Conservation (phyloP, 345 rosid species). For the Eucalyptus polyanthemos region DNA sequence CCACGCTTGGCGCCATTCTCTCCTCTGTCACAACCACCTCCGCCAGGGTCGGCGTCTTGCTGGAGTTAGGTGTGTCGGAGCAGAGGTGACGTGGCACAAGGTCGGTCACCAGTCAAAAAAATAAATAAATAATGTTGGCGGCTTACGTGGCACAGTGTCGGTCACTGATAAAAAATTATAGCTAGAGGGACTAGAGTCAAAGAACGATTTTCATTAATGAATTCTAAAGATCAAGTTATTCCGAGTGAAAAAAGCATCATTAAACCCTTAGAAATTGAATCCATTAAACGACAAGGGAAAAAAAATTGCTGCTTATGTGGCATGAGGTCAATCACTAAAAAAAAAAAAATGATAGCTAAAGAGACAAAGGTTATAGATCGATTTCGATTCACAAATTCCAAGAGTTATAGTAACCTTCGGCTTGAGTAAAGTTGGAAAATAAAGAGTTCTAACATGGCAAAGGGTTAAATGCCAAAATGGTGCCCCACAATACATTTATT, state of each 20-base stretch:
- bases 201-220: neutral
- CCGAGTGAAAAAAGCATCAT: neutral
- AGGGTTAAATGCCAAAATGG: neutral
- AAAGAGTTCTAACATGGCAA: neutral
- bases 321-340: neutral
- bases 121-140: too few species aligned
- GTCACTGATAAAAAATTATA: neutral
- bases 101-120: neutral
- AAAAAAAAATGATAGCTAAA: neutral
- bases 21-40: slow-evolving; percentile 16
- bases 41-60: neutral
- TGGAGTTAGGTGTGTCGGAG: neutral
- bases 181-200: neutral
- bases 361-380: neutral
- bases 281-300: neutral
- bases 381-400: neutral
- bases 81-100: neutral
- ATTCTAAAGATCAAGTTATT: neutral
- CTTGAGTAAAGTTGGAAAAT: neutral
- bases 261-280: neutral
- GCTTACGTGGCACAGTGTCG: neutral
- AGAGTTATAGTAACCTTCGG: neutral
- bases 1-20: slow-evolving; percentile 30
- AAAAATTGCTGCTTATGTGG: neutral
- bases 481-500: neutral